Conservation (phyloP, 257 asterid genomes). For the Craterostigma plantagineum region DNA sequence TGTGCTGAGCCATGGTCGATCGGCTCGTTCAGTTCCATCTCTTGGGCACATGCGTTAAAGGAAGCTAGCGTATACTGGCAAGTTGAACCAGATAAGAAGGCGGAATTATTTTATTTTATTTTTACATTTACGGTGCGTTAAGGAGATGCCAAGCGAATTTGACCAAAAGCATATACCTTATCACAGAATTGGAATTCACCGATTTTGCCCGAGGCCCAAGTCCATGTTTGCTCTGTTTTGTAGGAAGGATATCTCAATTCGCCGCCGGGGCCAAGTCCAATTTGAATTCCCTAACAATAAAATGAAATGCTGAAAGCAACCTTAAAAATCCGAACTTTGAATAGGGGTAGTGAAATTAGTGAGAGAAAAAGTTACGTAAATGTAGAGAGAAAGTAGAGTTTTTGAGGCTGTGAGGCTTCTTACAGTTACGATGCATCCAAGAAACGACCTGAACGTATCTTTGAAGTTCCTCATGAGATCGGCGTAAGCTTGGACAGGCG, state of each 20-base stretch:
- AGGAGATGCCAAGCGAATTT: background rate
- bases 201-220: conserved; percentile 76
- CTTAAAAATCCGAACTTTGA: too few relatives aligned
- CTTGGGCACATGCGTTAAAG: background rate
- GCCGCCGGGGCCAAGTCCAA: conserved; percentile 95
- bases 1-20: conserved; percentile 73
- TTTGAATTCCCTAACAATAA: conserved; percentile 73
- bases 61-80: too few relatives aligned
- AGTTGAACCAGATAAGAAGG: too few relatives aligned
- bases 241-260: conserved; percentile 94
- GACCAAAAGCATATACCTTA: conserved; percentile 27
- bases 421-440: conserved; percentile 66
- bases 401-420: conserved; percentile 4
- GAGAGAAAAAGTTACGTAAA: conserved; percentile 3
- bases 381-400: conserved; percentile 6
- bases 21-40: conserved; percentile 69
- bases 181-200: conserved; percentile 92
- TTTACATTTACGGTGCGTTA: background rate
- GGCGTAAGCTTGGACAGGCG: conserved; percentile 80
- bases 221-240: conserved; percentile 89
- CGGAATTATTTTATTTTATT: background rate
- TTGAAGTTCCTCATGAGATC: conserved; percentile 77
- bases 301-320: too few relatives aligned
- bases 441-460: conserved; percentile 42
- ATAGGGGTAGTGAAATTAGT: background rate